A percentile compares a stretch with the other conserved stretches of the same genome.
phyloP scores from a whole-genome alignment of 2,329 filamentous ascomycete genomes.

The Coleophoma crateriformis region DNA sequence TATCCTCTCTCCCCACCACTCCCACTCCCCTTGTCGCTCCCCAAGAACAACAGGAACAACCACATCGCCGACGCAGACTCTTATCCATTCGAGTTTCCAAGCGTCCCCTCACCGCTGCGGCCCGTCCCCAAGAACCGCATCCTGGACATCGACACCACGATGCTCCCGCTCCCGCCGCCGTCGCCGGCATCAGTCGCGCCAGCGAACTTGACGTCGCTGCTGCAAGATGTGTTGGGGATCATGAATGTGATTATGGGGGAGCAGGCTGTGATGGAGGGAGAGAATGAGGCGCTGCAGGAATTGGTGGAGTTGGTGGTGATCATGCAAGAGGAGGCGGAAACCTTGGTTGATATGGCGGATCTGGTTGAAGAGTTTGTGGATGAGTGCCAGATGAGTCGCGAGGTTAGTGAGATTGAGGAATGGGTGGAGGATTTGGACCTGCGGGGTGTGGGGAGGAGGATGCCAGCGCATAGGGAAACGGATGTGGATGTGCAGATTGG shows the following conservation, averaged over 20 bases:
- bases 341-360: constrained; percentile 8
- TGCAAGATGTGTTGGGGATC: constrained; percentile 11
- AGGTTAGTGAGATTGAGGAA: constrained; percentile 4
- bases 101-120: not conserved
- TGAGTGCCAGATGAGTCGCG: constrained; percentile 4
- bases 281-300: constrained; percentile 7
- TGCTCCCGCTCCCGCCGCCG: not conserved
- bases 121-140: not conserved
- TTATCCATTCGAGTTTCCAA: not conserved
- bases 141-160: not conserved
- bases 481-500: not conserved
- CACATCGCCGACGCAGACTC: not conserved
- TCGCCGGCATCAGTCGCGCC: constrained; percentile 9
- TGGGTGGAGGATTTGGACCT: not conserved
- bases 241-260: constrained; percentile 12
- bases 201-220: constrained; percentile 8
- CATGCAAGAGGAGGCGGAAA: constrained; percentile 17
- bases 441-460: not conserved
- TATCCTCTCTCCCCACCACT: not conserved
- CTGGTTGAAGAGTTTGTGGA: constrained; percentile 13
- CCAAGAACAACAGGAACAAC: not conserved
- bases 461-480: not conserved
- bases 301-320: constrained; percentile 13
- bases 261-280: constrained; percentile 4
- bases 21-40: not conserved